Conservation (phyloP, 108 stramenopile species). For the Chaetoceros tenuissimus region DNA sequence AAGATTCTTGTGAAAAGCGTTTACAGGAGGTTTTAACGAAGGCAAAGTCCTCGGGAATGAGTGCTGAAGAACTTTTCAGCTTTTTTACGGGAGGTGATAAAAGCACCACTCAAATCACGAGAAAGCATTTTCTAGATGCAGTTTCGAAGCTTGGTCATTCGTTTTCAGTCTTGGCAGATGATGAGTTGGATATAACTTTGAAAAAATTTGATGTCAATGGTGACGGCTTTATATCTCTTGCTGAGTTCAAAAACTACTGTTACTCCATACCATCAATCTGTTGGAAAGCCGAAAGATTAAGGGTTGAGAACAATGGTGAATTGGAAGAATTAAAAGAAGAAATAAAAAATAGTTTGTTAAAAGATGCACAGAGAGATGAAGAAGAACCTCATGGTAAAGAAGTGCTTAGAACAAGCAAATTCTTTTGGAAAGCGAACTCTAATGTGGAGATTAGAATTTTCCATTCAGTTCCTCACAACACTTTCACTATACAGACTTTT, state of each 20-base stretch:
- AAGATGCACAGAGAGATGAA: no score
- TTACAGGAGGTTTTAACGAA: conserved; percentile 17
- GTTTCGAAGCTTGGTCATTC: conserved; percentile 17
- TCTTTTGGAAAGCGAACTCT: conserved; percentile 29
- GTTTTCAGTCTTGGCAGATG: conserved; percentile 7
- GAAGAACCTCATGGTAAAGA: conserved; percentile 13
- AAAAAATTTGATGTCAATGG: conserved; percentile 23
- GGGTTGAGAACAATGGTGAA: conserved; percentile 12
- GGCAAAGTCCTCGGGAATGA: conserved; percentile 24
- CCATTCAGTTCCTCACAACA: conserved; percentile 18
- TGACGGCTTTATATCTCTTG: conserved; percentile 25
- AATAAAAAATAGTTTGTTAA: no score
- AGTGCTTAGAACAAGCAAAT: conserved; percentile 11
- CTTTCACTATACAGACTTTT: conserved; percentile 26
- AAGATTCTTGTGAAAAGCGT: no score
- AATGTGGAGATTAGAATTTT: conserved; percentile 16
- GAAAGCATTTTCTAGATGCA: conserved; percentile 12
- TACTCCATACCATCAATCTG: conserved; percentile 23
- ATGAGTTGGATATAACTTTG: conserved; percentile 15
- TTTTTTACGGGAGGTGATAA: conserved; percentile 8
- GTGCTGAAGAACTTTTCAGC: conserved; percentile 18
- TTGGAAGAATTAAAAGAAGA: conserved; percentile 6
- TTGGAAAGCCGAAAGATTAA: conserved; percentile 30
- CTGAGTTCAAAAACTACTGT: conserved; percentile 34
- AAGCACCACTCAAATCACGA: conserved; percentile 5